Evolutionary conservation across 2,329 filamentous ascomycete genomes (phyloP), one percentile per base, ranked within the genome.

Genomic region (Hypoxylon sp.): DNA sequence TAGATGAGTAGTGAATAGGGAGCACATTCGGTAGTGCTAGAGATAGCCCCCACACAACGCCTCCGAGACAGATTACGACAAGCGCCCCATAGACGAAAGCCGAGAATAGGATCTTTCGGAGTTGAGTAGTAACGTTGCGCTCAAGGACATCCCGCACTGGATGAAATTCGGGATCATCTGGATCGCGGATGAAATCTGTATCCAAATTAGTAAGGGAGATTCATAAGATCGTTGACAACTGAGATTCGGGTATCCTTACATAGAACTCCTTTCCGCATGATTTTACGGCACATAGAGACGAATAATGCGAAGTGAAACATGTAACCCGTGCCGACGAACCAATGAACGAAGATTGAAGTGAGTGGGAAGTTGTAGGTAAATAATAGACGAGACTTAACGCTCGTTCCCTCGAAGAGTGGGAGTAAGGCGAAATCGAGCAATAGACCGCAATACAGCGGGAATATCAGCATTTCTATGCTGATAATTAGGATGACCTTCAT

Each of bases 281-380:
- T 97, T 83, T 97, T 98, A 70, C 96, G 91, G 81, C 96, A 99
- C 94, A 99, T 98, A 63, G 94, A 97, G 17, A 99, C 96, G 78
- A 99, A 99, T 2, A 99, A 87, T 4, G 96, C 96, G 78, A 99
- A 99, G 79, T 99, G 96, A 82, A 99, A 99, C 97, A 99, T 99
- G 81, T 99, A 99, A 70, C 94, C 97, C 3, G 96, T 99, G 53
- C 96, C 96, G 63, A 98, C 91, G 77, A 99, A 99, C 96, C 96
- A 99, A 79, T 99, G 96, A 58, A 98, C 92, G 78, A 99, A 99
- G 13, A 97, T 89, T 13, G 95, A 97, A 0, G 94, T 98, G 72
- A 95, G 87, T 0, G 96, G 96, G 67, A 91, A 94, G 67, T 89
- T 86, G 60, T 88, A 83, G 1, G 93, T 93, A 76, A 97, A 99